Evolutionary conservation across 169 alveolate species (phyloP), one percentile per base, ranked within the genome.

Genomic region (Cryptosporidium tyzzeri): DNA sequence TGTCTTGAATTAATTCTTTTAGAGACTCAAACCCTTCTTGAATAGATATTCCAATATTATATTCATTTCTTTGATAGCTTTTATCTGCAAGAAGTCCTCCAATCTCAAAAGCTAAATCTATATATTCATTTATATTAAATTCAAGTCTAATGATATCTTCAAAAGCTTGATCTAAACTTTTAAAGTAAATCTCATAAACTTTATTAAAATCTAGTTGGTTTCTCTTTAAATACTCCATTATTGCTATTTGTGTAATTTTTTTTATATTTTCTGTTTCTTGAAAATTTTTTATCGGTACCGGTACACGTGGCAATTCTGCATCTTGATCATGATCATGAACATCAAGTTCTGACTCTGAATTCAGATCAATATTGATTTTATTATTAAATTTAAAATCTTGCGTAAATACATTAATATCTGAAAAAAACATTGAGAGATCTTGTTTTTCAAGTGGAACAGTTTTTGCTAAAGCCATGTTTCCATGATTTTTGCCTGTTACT

Each of bases 171-270:
- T 80, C 68, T 21, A 80, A 45, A 12, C 31, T 12, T 8, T 44
- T 23, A 33, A 59, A 67, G 68, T 80, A 80, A 5, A 45, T 16
- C 35, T 44, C 50, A 50, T 80, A 80, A 41, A 80, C 23, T n/a
- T 45, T 14, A 10, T 62, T 23, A 44, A 80, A 62, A 31, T 80
- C 55, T 35, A 62, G 35, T 23, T 65, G 23, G 31, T 62, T n/a
- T 12, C 23, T 80, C 31, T 12, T 62, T 37, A 65, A 59, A 44
- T 73, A 73, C 21, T 73, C 59, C 21, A 48, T 5, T 14, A 48
- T 48, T 48, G 55, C 21, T 48, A 3, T 5, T 12, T 48, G 55
- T 2, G 3, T 48, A 14, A 48, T 14, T 48, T 3, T 14, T 5
- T 14, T 14, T 0, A 4, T 14, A 14, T 10, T 48, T 12, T 48